A percentile compares a stretch with the other conserved stretches of the same genome.
Conservation (phyloP, 169 alveolate genomes). For the Theileria parva region DNA sequence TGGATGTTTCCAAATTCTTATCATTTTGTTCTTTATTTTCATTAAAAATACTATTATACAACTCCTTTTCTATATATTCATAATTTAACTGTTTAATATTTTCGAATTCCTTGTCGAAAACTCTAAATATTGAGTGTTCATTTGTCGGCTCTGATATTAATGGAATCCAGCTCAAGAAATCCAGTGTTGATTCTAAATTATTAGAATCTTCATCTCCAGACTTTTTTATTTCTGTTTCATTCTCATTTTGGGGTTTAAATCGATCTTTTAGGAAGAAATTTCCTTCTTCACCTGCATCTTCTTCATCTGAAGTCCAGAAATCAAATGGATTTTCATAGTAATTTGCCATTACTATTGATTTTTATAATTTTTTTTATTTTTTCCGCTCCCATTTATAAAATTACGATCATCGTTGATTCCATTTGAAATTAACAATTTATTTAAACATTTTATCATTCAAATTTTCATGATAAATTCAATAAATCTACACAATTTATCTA, state of each 20-base stretch:
- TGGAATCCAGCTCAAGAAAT: conserved; percentile 56
- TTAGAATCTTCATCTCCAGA: neutral
- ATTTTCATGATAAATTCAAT: neutral
- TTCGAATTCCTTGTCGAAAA: conserved; percentile 35
- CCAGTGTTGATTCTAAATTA: conserved; percentile 46
- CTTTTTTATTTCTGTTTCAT: neutral
- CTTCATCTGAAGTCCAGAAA: conserved; percentile 82
- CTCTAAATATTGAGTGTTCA: conserved; percentile 32
- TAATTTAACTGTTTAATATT: conserved; percentile 10
- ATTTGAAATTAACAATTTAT: neutral
- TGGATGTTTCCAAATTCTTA: conserved; percentile 4
- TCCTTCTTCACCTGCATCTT: conserved; percentile 56
- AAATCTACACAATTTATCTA: neutral
- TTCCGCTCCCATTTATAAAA: neutral
- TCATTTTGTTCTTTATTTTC: conserved; percentile 22
- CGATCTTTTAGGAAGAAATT: neutral
- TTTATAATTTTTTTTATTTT: neutral
- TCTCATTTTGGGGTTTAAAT: neutral
- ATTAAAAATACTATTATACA: conserved; percentile 19
- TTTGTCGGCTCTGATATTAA: neutral
- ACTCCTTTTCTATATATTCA: conserved; percentile 22
- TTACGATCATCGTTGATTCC: neutral
- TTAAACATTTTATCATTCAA: neutral
- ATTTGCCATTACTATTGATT: conserved; percentile 61
- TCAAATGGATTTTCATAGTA: conserved; percentile 71